phyloP scores from a whole-genome alignment of 805 yeast genomes.

The Tetrapisispora fleetii region DNA sequence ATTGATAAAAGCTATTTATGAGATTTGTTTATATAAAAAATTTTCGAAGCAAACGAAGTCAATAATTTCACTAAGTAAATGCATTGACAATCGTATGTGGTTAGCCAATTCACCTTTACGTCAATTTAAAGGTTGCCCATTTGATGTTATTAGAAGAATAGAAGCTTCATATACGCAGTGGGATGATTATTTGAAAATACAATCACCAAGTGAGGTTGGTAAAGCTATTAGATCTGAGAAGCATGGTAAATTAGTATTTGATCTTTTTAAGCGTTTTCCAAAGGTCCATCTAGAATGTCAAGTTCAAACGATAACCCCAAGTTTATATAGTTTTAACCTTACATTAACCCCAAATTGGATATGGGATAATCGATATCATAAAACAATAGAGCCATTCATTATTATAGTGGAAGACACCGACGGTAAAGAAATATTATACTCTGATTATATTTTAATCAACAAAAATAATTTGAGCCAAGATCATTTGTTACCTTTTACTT shows the following conservation, averaged over 20 bases:
- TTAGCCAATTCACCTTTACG: conserved; percentile 73
- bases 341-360: conserved; percentile 64
- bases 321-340: conserved; percentile 54
- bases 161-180: conserved; percentile 82
- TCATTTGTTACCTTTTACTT: conserved; percentile 53
- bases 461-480: conserved; percentile 42
- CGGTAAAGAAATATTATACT: conserved; percentile 62
- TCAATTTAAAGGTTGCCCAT: conserved; percentile 67
- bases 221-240: conserved; percentile 69
- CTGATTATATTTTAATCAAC: conserved; percentile 44
- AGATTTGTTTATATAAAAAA: conserved; percentile 55
- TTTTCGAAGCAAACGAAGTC: conserved; percentile 60
- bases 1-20: conserved; percentile 73
- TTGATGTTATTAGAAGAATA: conserved; percentile 57
- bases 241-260: conserved; percentile 49
- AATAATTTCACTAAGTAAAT: conserved; percentile 58
- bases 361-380: conserved; percentile 65
- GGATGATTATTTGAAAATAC: conserved; percentile 56
- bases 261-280: conserved; percentile 66
- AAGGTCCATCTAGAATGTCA: conserved; percentile 45
- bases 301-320: conserved; percentile 70
- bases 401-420: conserved; percentile 74
- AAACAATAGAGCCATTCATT: conserved; percentile 53
- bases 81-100: conserved; percentile 82
- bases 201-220: conserved; percentile 65